phyloP scores from a whole-genome alignment of 2,329 filamentous ascomycete genomes.

The Pyrenochaeta sp. region DNA sequence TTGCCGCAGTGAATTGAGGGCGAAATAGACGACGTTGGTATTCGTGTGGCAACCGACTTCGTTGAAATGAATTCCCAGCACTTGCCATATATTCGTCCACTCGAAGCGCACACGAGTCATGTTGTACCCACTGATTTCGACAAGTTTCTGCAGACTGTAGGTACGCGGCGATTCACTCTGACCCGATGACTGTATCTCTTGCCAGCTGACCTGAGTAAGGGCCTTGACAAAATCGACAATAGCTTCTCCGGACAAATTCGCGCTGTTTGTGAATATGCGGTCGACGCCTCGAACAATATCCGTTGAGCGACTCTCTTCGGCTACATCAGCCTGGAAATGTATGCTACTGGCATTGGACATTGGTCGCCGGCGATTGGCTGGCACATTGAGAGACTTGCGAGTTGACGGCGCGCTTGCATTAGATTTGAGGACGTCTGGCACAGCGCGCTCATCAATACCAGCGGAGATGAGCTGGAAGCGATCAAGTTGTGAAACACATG shows the following conservation, averaged over 20 bases:
- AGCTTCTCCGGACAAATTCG: slow-evolving; percentile 88
- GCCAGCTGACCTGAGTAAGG: slow-evolving; percentile 95
- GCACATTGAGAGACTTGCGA: slow-evolving; percentile 72
- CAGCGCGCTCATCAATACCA: slow-evolving; percentile 88
- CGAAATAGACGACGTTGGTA: slow-evolving; percentile 96
- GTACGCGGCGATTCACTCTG: slow-evolving; percentile 95
- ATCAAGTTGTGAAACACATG: slow-evolving; percentile 95
- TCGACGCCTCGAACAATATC: slow-evolving; percentile 94
- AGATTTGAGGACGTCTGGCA: slow-evolving; percentile 85
- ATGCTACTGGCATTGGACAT: slow-evolving; percentile 55
- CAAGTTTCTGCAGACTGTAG: slow-evolving; percentile 96
- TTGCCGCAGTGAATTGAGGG: slow-evolving; percentile 91
- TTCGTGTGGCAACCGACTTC: slow-evolving; percentile 96
- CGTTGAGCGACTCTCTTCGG: slow-evolving; percentile 88
- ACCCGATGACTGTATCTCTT: slow-evolving; percentile 96
- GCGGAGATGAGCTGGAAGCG: slow-evolving; percentile 93
- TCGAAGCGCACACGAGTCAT: slow-evolving; percentile 98
- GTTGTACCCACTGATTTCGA: slow-evolving; percentile 99
- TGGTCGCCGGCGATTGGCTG: slow-evolving; percentile 58
- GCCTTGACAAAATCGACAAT: slow-evolving; percentile 95
- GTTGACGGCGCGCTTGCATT: slow-evolving; percentile 68
- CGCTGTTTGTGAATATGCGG: slow-evolving; percentile 95
- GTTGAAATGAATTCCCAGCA: slow-evolving; percentile 98
- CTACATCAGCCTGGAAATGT: slow-evolving; percentile 76
- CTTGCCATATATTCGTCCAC: slow-evolving; percentile 97